Conservation (phyloP, 2,329 filamentous ascomycete species). For the Talaromyces funiculosus region DNA sequence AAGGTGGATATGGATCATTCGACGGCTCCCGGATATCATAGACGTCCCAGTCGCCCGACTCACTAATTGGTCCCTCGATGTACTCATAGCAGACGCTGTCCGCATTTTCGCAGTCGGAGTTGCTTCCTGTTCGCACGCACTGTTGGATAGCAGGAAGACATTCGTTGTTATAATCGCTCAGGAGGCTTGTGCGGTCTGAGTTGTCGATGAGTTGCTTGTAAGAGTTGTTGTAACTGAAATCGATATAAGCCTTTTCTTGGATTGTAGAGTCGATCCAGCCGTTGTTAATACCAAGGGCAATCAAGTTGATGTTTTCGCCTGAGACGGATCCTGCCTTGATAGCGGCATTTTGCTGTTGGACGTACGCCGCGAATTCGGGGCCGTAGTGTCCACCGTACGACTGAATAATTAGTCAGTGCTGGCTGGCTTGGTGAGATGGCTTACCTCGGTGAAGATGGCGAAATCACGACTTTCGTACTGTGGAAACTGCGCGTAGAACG, state of each 20-base stretch:
- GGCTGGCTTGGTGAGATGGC: not conserved
- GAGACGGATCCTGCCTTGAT: slow-evolving; percentile 34
- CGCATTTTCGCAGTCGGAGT: not conserved
- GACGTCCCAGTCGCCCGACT: slow-evolving; percentile 1
- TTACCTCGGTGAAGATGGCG: slow-evolving; percentile 31
- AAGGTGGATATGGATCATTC: slow-evolving; percentile 58
- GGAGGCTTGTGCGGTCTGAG: not conserved
- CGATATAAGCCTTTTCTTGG: slow-evolving; percentile 45
- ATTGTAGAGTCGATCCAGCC: slow-evolving; percentile 50
- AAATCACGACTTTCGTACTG: slow-evolving; percentile 41
- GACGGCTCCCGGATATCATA: slow-evolving; percentile 12
- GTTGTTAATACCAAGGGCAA: slow-evolving; percentile 53
- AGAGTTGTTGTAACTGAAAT: slow-evolving; percentile 51
- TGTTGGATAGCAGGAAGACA: slow-evolving; percentile 22
- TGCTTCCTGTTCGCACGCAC: not conserved
- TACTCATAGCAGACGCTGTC: not conserved
- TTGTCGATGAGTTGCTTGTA: not conserved
- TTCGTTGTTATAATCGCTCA: slow-evolving; percentile 38
- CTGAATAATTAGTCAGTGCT: not conserved
- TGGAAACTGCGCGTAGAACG: not conserved
- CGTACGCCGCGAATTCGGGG: slow-evolving; percentile 35
- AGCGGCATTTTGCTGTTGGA: slow-evolving; percentile 39
- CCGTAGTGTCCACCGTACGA: slow-evolving; percentile 44
- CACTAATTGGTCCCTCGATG: not conserved
- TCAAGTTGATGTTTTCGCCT: slow-evolving; percentile 35